These are phyloP conservation scores for Neurospora terricola DNA, from an alignment of 495 filamentous ascomycete genomes.

Conservation along the genomic window DNA sequence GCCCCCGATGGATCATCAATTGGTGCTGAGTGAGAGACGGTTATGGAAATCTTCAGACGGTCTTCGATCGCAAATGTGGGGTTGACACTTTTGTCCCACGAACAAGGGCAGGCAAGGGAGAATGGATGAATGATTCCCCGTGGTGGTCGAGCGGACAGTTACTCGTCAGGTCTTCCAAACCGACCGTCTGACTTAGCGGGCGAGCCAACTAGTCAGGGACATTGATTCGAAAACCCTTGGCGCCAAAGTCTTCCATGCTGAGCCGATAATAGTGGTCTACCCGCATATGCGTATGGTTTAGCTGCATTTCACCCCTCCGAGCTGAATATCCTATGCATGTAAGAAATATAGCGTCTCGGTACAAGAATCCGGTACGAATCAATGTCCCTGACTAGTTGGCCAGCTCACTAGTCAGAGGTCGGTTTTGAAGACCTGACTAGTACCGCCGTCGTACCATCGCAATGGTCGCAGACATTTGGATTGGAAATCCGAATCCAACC, in stretches of 20 bases:
- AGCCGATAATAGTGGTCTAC: too few species aligned
- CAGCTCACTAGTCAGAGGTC: not conserved
- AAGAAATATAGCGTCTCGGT: too few species aligned
- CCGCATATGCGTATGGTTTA: too few species aligned
- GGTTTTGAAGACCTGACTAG: not conserved
- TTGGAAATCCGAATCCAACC: not conserved
- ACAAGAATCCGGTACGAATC: too few species aligned
- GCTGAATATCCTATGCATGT: too few species aligned
- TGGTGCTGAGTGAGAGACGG: not conserved
- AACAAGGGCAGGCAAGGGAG: not conserved
- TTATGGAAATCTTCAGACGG: not conserved
- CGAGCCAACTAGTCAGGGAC: not conserved
- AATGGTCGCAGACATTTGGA: not conserved
- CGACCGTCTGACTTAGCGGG: too few species aligned
- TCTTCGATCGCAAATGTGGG: not conserved
- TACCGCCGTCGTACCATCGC: not conserved
- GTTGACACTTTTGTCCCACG: not conserved
- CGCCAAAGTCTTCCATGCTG: too few species aligned
- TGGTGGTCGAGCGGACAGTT: not conserved
- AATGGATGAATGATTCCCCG: not conserved
- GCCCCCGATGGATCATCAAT: not conserved
- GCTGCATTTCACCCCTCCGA: too few species aligned
- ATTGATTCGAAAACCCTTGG: not conserved
- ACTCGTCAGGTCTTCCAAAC: not conserved
- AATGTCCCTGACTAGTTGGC: not conserved